Evolutionary conservation across 2,329 filamentous ascomycete genomes (phyloP).

Genomic region (Cryphonectria parasitica): DNA sequence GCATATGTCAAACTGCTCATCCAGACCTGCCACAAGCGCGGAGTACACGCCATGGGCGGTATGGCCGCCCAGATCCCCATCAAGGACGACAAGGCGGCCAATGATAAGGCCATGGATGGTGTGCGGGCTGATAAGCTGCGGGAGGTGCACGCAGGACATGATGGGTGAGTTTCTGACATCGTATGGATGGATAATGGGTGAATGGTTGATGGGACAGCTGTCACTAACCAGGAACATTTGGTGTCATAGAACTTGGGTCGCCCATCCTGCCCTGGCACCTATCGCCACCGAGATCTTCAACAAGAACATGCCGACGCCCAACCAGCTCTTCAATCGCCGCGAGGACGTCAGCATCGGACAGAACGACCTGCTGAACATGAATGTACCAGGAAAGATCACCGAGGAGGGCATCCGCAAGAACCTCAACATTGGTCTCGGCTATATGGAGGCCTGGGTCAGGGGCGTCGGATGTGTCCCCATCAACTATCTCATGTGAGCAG

Average conservation of each 20-base stretch:
- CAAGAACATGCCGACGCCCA: conserved; percentile 97
- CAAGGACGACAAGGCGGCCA: conserved; percentile 89
- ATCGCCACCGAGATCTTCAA: conserved; percentile 96
- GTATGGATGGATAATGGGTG: no score
- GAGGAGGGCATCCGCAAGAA: conserved; percentile 97
- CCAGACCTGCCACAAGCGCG: conserved; percentile 95
- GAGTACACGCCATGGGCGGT: conserved; percentile 98
- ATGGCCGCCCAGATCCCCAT: conserved; percentile 99
- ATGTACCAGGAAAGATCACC: conserved; percentile 88
- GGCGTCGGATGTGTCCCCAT: conserved; percentile 96
- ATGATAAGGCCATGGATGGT: conserved; percentile 91
- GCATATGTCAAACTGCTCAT: conserved; percentile 94
- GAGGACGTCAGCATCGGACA: conserved; percentile 86
- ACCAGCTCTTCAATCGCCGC: conserved; percentile 89
- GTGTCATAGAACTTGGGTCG: conserved; percentile 76
- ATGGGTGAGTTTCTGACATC: conserved; percentile 56
- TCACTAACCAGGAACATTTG: conserved; percentile 1
- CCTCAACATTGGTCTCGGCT: conserved; percentile 91
- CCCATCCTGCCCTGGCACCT: conserved; percentile 85
- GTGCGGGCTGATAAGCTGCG: conserved; percentile 95
- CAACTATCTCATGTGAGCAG: conserved; percentile 84
- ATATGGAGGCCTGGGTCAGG: conserved; percentile 98
- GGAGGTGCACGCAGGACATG: conserved; percentile 92
- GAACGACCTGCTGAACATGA: conserved; percentile 97
- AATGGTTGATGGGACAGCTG: no score